phyloP scores from a whole-genome alignment of 1,284 basidiomycete species.

The Ganoderma boninense region DNA sequence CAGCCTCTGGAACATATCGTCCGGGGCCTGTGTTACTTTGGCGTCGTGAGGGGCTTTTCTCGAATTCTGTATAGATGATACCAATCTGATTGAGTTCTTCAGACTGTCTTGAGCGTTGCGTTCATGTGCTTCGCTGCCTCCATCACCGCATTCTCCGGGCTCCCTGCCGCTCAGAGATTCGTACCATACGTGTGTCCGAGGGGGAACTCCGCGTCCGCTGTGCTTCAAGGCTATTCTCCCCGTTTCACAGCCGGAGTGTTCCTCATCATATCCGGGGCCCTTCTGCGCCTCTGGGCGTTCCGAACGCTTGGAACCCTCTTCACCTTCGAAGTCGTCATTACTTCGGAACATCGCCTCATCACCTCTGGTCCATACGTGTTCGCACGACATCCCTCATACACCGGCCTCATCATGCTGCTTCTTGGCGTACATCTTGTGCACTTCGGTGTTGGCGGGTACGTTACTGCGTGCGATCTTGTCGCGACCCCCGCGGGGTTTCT shows the following conservation, averaged over 20 bases:
- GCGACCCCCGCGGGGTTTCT: not conserved
- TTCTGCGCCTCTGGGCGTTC: slow-evolving; percentile 35
- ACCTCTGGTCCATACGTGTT: slow-evolving; percentile 37
- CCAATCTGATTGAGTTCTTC: not conserved
- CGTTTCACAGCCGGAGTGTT: slow-evolving; percentile 31
- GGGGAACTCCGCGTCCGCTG: not conserved
- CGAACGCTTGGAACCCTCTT: slow-evolving; percentile 35
- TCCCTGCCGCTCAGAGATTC: not conserved
- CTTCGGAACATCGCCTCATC: slow-evolving; percentile 33
- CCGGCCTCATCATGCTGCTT: slow-evolving; percentile 17
- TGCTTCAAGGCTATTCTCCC: slow-evolving; percentile 13
- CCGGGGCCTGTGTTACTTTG: slow-evolving; percentile 12
- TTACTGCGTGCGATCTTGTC: slow-evolving; percentile 18
- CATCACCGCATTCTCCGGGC: not conserved
- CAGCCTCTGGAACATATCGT: slow-evolving; percentile 18
- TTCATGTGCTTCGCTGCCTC: slow-evolving; percentile 6
- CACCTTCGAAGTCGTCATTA: slow-evolving; percentile 40
- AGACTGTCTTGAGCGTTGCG: slow-evolving; percentile 8
- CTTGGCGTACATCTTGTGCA: slow-evolving; percentile 37
- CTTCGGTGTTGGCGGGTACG: slow-evolving; percentile 29
- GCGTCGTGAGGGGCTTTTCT: not conserved
- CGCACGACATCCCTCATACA: slow-evolving; percentile 40
- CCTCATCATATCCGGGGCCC: slow-evolving; percentile 24
- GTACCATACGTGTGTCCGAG: slow-evolving; percentile 13
- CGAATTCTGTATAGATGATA: not conserved